Percentiles rank a stretch among this genome's conserved stretches.
These are phyloP conservation scores for Aspergillus persii DNA, from an alignment of 2,329 filamentous ascomycete genomes.

Conservation along the genomic window DNA sequence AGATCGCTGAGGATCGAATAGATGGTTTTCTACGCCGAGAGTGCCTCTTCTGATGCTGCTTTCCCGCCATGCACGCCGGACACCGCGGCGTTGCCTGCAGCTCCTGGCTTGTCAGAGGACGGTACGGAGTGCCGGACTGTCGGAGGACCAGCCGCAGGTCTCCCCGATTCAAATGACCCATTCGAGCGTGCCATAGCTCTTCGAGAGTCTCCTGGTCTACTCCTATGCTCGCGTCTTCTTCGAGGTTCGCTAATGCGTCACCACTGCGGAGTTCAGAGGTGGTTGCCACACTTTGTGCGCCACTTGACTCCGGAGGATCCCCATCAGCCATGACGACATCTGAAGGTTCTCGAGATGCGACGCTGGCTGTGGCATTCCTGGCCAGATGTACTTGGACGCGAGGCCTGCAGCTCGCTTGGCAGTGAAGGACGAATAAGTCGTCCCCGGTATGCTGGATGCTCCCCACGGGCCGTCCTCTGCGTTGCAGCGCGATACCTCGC, in stretches of 20 bases:
- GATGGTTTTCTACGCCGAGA: not conserved
- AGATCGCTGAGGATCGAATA: not conserved
- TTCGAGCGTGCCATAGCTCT: not conserved
- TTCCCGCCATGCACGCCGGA: not conserved
- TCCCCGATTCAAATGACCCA: not conserved
- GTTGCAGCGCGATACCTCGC: not conserved
- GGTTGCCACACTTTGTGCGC: not conserved
- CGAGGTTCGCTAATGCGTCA: not conserved
- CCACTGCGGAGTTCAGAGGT: conserved; percentile 1
- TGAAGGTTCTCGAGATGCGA: not conserved
- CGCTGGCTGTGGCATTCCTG: not conserved
- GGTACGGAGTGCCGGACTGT: conserved; percentile 1
- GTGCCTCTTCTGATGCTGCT: conserved; percentile 1
- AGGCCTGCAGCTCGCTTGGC: not conserved
- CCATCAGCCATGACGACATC: not conserved
- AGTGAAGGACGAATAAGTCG: not conserved
- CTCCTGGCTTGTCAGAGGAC: not conserved
- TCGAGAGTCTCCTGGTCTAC: not conserved
- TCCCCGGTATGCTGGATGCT: not conserved
- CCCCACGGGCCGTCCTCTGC: not conserved
- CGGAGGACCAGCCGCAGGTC: not conserved
- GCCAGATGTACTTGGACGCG: not conserved
- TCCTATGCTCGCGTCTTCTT: not conserved
- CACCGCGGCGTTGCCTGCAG: not conserved
- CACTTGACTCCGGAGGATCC: not conserved